Evolutionary conservation across 345 rosid species (phyloP), one percentile per base, ranked within the genome.

Genomic region (Salix exigua): DNA sequence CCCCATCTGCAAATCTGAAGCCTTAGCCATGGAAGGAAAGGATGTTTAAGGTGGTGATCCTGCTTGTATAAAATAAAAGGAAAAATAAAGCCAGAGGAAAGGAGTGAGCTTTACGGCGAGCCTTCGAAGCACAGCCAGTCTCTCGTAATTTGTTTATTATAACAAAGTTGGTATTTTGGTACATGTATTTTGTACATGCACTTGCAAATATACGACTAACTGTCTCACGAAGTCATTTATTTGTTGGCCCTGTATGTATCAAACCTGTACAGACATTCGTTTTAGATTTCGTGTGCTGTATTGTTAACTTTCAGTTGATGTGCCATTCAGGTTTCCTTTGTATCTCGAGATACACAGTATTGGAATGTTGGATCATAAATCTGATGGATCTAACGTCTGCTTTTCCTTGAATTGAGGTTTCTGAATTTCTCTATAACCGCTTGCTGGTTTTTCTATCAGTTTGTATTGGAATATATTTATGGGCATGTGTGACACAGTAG

Each of bases 1-100:
- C 82, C 97, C 98, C 25, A 83, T 92, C 83, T 94, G 98, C 88
- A 94, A 94, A 85, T 85, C 90, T 4, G 91, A 94, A 86, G 98
- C 93, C 71, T 75, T 91, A 84, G 37, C 11, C 14, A 28, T 48
- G 23, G 79, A 63, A 30, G 76, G 72, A 74, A 73, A 75, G 66
- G 68, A 75, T 42, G 73, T 46, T 64, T 78, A 75, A 44, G 37
- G 37, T 50, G 78, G 72, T 40, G n/a, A 42, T 26, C 44, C 35
- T 42, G n/a, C 61, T 48, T 11, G 33, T 66, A 42, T 44, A 21
- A 40, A 68, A 76, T 28, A 58, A 69, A 26, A 23, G 26, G 11
- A 44, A 53, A 51, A 80, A 78, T 53, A 77, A 69, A 73, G 19
- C 74, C 74, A 21, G 74, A 80, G 77, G 6, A 74, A 72, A 75